phyloP scores from a whole-genome alignment of 2,329 filamentous ascomycete species.

The Fusarium siculi region DNA sequence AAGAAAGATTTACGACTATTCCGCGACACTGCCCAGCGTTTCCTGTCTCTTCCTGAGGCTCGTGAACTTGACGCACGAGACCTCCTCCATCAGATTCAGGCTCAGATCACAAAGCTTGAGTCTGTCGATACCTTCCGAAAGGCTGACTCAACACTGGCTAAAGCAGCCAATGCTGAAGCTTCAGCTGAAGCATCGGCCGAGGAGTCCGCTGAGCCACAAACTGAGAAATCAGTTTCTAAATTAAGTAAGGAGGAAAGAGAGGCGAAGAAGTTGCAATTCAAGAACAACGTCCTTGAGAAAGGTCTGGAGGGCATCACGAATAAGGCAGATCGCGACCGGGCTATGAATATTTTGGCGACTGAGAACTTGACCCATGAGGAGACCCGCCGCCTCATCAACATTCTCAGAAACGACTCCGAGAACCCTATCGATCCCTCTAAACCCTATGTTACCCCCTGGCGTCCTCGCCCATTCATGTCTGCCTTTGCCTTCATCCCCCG shows the following conservation, averaged over 20 bases:
- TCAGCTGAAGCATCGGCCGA: slow-evolving; percentile 17
- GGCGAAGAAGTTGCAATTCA: slow-evolving; percentile 41
- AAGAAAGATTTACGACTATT: slow-evolving; percentile 83
- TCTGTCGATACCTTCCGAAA: slow-evolving; percentile 48
- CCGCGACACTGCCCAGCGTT: slow-evolving; percentile 70
- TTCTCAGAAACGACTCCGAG: slow-evolving; percentile 73
- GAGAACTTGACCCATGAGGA: slow-evolving; percentile 59
- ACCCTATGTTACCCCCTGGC: slow-evolving; percentile 93
- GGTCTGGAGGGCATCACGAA: slow-evolving; percentile 50
- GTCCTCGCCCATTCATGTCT: slow-evolving; percentile 84
- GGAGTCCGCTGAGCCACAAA: slow-evolving; percentile 10
- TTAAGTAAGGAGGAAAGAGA: slow-evolving; percentile 30
- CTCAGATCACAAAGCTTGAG: slow-evolving; percentile 49
- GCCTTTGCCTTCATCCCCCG: slow-evolving; percentile 94
- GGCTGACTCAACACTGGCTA: slow-evolving; percentile 34
- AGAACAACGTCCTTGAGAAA: slow-evolving; percentile 48
- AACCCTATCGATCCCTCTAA: slow-evolving; percentile 82
- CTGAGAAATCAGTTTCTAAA: slow-evolving; percentile 18
- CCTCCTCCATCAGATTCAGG: slow-evolving; percentile 47
- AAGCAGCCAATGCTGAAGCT: neutral
- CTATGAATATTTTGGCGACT: slow-evolving; percentile 48
- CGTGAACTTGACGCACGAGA: slow-evolving; percentile 44
- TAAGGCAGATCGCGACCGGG: slow-evolving; percentile 47
- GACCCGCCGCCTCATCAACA: slow-evolving; percentile 61
- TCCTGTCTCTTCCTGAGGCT: slow-evolving; percentile 59